Evolutionary conservation across 2,329 filamentous ascomycete species (phyloP).

Genomic region (Alternaria triticimaculans): DNA sequence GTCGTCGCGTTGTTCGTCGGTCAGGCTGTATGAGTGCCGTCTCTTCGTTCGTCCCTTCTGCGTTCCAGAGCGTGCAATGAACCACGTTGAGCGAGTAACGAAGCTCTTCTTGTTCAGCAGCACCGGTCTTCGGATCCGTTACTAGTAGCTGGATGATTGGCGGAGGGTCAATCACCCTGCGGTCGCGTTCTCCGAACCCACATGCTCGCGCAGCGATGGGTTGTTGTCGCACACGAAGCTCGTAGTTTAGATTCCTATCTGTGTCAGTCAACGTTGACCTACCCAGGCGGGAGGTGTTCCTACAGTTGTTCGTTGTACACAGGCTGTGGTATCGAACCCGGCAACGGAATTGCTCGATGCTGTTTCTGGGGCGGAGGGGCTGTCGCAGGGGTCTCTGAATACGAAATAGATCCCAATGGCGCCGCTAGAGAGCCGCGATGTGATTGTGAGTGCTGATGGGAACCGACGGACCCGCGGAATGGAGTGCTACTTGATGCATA

Average conservation of each 20-base stretch:
- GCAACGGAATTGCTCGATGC: constrained; percentile 39
- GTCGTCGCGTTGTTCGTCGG: constrained; percentile 72
- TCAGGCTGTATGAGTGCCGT: constrained; percentile 73
- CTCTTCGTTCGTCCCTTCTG: constrained; percentile 70
- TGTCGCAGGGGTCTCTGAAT: constrained; percentile 39
- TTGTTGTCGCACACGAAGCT: constrained; percentile 74
- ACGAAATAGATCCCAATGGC: constrained; percentile 41
- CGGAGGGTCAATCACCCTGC: constrained; percentile 81
- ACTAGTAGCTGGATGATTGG: constrained; percentile 79
- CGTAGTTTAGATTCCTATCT: constrained; percentile 50
- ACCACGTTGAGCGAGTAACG: constrained; percentile 73
- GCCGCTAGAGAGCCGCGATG: constrained; percentile 45
- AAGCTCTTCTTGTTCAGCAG: constrained; percentile 63
- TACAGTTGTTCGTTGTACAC: constrained; percentile 50
- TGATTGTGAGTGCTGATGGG: constrained; percentile 45
- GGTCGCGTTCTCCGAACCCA: constrained; percentile 82
- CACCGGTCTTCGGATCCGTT: constrained; percentile 61
- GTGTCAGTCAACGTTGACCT: constrained; percentile 29
- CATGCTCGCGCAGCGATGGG: constrained; percentile 79
- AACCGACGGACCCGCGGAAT: constrained; percentile 48
- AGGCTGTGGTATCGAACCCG: constrained; percentile 48
- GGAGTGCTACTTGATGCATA: constrained; percentile 48
- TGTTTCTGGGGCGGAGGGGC: constrained; percentile 42
- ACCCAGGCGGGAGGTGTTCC: constrained; percentile 32
- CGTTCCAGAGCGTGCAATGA: constrained; percentile 78